Base-by-base conservation (phyloP, 257 asterid species). In the Gentiana macrophylla region DNA sequence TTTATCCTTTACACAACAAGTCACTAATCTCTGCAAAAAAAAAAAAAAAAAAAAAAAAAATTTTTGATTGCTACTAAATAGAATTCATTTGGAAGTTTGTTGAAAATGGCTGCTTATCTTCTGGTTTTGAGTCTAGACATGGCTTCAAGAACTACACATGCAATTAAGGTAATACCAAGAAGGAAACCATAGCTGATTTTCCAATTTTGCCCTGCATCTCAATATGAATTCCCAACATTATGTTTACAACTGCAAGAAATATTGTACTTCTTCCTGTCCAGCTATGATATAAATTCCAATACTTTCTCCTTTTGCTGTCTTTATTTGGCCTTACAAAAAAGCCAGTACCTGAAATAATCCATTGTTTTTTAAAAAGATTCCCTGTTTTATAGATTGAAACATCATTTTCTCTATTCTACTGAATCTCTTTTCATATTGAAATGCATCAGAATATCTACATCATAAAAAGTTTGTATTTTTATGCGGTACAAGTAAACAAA, bases 181-280 rank as follows among this genome's bases (percentile, higher is more conserved):
- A 87, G 70, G 67, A 91, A 73, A 36, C 96, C 98, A 11, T 77
- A 87, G 5, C 92, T 86, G 10, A 79, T 78, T 61, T 75, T 79
- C 95, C 96, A 84, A 8, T 75, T 67, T 43, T 49, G 59, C 49
- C 75, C 96, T 24, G 86, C 82, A 8, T 70, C 83, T 43, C 94
- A 36, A 79, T 71, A 57, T 83, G 95, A 50, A 91, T 79, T 53
- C 95, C 98, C 50, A 84, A 15, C 15, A 80, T 76, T 61, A 84
- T 53, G 52, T 91, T 91, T 59, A 78, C 82, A 24, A 91, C 87
- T 58, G 84, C 96, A 41, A 91, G 79, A 55, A 84, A 70, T 12
- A 91, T 94, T 70, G 83, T 82, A 15, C 70, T 65, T 62, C 96
- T 77, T 56, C 98, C 98, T 1, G 61, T 34, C 89, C 93, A 83